Base-by-base conservation (phyloP, 768 basidiomycete genomes). In the Paxillus involutus region DNA sequence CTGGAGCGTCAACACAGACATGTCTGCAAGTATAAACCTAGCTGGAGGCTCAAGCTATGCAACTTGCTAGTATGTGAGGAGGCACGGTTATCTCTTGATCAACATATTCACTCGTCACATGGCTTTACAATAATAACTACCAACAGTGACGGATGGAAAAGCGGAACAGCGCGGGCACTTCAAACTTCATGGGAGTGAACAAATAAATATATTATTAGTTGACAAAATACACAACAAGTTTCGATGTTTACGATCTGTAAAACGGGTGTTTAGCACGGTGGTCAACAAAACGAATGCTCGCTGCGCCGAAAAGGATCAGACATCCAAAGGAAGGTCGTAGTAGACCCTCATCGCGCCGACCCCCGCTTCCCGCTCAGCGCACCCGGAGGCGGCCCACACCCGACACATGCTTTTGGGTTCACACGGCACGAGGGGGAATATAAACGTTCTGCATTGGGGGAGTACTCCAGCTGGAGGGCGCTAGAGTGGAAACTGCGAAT, bases 401-500 rank as follows among this genome's bases (percentile, higher is more conserved):
- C 73, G 71, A 66, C 73, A 67, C 71, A 72, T 76, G 72, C 74
- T 80, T 77, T 80, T 82, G 86, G 86, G 85, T 89, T 88, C 84
- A 79, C 73, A 80, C 73, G 69, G 68, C 68, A 56, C 71, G 72
- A 81, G 85, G 84, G 85, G 81, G 83, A 89, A 62, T 85, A 73
- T 88, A 76, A 77, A 77, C 79, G 81, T 83, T 88, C 76, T 55
- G 77, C 77, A 76, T 74, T 82, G 81, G 79, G 74, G 88, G 88
- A 89, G 87, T 88, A 73, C 84, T 84, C 79, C 78, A 33, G 56
- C 59, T 44, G 72, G 79, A 85, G 85, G 85, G 75, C 79, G 63
- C 83, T 89, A 78, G 77, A 80, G 88, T 80, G 85, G 84, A 89
- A 88, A 89, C 88, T 89, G 87, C 88, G 88, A 89, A 90, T 89